Percentiles rank a stretch among this genome's conserved stretches.
Conservation (phyloP, 2,329 filamentous ascomycete genomes). For the Colletotrichum destructivum region DNA sequence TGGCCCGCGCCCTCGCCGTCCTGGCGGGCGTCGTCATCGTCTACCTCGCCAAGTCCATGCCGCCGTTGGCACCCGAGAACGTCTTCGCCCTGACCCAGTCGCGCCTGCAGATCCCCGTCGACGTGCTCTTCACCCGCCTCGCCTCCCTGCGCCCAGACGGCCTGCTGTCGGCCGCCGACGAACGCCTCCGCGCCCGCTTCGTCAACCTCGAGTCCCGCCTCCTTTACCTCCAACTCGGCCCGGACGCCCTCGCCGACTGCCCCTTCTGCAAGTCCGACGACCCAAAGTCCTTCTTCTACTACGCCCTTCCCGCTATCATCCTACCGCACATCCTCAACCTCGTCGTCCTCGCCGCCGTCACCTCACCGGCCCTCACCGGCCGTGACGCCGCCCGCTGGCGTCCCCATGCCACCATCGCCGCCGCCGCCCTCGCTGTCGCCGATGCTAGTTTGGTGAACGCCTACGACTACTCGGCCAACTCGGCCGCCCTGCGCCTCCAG, state of each 20-base stretch:
- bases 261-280: constrained; percentile 86
- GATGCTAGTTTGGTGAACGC: constrained; percentile 78
- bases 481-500: constrained; percentile 70
- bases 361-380: constrained; percentile 77
- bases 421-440: constrained; percentile 68
- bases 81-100: constrained; percentile 84
- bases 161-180: constrained; percentile 71
- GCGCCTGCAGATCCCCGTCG: constrained; percentile 86
- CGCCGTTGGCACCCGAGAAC: constrained; percentile 81
- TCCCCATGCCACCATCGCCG: constrained; percentile 75
- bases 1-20: constrained; percentile 72
- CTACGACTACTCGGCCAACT: constrained; percentile 78
- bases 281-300: constrained; percentile 81
- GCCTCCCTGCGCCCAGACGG: constrained; percentile 65
- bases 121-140: constrained; percentile 87
- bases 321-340: constrained; percentile 88
- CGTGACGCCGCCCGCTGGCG: constrained; percentile 78
- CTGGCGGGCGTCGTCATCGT: constrained; percentile 66
- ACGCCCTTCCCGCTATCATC: constrained; percentile 81
- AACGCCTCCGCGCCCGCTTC: constrained; percentile 77
- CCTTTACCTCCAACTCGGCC: constrained; percentile 88
- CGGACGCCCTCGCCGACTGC: constrained; percentile 80
- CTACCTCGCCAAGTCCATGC: constrained; percentile 73
- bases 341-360: constrained; percentile 78
- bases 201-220: constrained; percentile 80